Evolutionary conservation across 371 early-diverging fungal species (phyloP).

Genomic region (Mucor piriformis): DNA sequence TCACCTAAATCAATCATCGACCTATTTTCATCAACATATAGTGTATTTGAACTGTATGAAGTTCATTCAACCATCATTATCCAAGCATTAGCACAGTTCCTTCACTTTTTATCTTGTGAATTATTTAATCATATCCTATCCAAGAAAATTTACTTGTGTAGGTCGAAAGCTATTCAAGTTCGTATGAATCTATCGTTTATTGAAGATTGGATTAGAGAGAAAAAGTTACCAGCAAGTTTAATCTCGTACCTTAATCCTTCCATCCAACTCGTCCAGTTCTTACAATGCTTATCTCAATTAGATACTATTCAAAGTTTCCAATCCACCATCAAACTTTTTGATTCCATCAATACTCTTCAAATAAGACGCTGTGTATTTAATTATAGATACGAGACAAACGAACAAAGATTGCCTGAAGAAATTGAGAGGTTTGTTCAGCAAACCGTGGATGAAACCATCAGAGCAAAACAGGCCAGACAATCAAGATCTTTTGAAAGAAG

Average conservation of each 20-base stretch:
- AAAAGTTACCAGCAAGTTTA: constrained; percentile 50
- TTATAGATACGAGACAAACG: constrained; percentile 88
- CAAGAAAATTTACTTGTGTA: constrained; percentile 70
- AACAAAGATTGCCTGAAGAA: constrained; percentile 66
- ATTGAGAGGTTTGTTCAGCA: constrained; percentile 70
- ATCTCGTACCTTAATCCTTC: constrained; percentile 62
- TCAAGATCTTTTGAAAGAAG: constrained; percentile 41
- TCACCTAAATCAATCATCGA: constrained; percentile 65
- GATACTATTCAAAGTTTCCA: constrained; percentile 67
- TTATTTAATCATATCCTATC: constrained; percentile 84
- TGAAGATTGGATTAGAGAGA: constrained; percentile 82
- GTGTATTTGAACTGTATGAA: constrained; percentile 58
- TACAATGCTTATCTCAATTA: constrained; percentile 78
- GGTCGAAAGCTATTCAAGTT: constrained; percentile 81
- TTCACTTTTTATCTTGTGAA: constrained; percentile 75
- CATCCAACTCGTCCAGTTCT: constrained; percentile 78
- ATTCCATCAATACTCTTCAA: constrained; percentile 69
- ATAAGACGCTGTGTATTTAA: constrained; percentile 69
- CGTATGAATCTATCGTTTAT: constrained; percentile 79
- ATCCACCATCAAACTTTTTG: constrained; percentile 68
- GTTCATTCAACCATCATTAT: constrained; percentile 71
- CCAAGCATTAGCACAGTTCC: constrained; percentile 70
- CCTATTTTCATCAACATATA: constrained; percentile 62
- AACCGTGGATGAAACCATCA: constrained; percentile 63
- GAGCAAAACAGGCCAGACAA: constrained; percentile 53